Base-by-base conservation (phyloP, 2,329 filamentous ascomycete genomes). In the Aspergillus ochraceoroseus region DNA sequence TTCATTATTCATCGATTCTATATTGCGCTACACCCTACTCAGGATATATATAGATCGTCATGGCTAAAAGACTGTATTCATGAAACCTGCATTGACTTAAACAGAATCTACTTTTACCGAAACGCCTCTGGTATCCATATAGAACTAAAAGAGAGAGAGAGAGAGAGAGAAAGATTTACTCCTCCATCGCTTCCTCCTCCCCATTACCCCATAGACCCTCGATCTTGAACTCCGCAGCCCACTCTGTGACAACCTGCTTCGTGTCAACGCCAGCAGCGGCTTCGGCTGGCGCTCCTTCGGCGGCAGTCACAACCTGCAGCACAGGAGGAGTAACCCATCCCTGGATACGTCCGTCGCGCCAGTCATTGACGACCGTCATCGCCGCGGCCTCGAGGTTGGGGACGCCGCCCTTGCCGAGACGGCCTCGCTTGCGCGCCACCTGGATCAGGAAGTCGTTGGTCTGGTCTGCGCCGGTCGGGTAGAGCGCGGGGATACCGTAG, bases 391-490 rank as follows among this genome's bases (percentile, higher is more conserved):
- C 75, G 44, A 96, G 66, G 65, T 96, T 98, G 29, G 92, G 92
- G 11, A 96, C 76, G 47, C 92, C 92, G 13, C 90, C 89, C 53
- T 85, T 83, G 35, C 90, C 87, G 11, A 98, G 74, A 42, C 92
- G 76, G 38, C 92, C 92, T 46, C 92, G 79, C 73, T 95, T 95
- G 57, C 92, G 79, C 4, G 92, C 92, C 8, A 98, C 90, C 63
- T 98, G 90, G 38, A 96, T 80, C 23, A 98, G 70, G 70, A 96
- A 96, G 64, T 95, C 87, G 11, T 82, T 94, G 4, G 87, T 92
- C 41, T 79, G 68, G 62, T 95, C 88, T 41, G 83, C 84, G 49
- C 80, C 75, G 7, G 74, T 56, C 1, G 77, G 71, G 58, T 94
- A 76, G 12, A 96, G 75, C 1, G 90, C 79, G 5, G 87, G 84